These are phyloP conservation scores for Bromus sterilis DNA, from an alignment of 176 grass and related monocot genomes.

Conservation along the genomic window DNA sequence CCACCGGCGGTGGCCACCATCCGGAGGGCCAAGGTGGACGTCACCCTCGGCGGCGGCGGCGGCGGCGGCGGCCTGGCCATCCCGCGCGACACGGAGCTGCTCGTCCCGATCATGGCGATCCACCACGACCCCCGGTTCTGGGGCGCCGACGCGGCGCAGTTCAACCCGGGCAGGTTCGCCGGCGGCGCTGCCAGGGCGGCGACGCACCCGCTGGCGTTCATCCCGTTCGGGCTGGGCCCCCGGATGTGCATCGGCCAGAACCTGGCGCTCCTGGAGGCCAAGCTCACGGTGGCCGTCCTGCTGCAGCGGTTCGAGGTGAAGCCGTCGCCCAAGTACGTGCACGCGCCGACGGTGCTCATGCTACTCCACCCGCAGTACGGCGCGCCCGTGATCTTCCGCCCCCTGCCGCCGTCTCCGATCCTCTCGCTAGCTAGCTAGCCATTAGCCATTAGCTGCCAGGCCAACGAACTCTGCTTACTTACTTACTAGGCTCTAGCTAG, in stretches of 20 bases:
- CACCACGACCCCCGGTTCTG: constrained; percentile 61
- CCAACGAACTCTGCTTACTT: not conserved
- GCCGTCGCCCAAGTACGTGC: constrained; percentile 61
- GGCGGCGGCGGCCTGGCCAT: constrained; percentile 24
- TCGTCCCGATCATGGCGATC: constrained; percentile 80
- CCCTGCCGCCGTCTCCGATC: not conserved
- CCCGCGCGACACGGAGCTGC: constrained; percentile 55
- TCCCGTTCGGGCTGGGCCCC: constrained; percentile 60
- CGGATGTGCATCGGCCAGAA: constrained; percentile 89
- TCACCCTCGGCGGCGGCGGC: constrained; percentile 39
- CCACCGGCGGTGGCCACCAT: constrained; percentile 86
- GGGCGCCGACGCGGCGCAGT: constrained; percentile 48
- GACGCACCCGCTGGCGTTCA: constrained; percentile 51
- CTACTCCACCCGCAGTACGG: constrained; percentile 83
- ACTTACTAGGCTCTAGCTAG: too few relatives aligned
- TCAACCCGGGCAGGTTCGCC: constrained; percentile 54
- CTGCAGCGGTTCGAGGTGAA: constrained; percentile 51
- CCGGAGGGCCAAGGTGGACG: constrained; percentile 45
- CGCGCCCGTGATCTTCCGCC: constrained; percentile 67
- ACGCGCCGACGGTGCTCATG: constrained; percentile 85
- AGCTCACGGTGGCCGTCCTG: constrained; percentile 57
- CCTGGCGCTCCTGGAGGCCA: constrained; percentile 69
- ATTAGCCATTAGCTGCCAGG: not conserved
- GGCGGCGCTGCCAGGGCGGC: constrained; percentile 34
- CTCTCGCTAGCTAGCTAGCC: not conserved